Percentiles rank a stretch among this genome's conserved stretches.
These are phyloP conservation scores for Beauveria varroae DNA, from an alignment of 2,329 filamentous ascomycete genomes.

Conservation along the genomic window DNA sequence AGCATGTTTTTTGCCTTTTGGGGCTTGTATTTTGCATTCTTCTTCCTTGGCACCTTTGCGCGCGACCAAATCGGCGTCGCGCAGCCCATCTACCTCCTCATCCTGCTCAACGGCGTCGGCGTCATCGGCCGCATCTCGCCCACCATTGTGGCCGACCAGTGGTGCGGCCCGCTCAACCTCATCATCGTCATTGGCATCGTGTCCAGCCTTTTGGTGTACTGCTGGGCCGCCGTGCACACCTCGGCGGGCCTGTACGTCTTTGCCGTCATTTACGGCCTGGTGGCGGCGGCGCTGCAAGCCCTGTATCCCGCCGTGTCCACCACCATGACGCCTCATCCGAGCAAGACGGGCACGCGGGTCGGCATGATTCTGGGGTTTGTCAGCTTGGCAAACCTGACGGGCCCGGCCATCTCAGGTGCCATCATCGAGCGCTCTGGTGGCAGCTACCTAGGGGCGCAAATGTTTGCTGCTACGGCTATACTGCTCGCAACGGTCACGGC, in stretches of 20 bases:
- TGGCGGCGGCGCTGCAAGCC: slow-evolving; percentile 40
- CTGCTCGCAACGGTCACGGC: slow-evolving; percentile 42
- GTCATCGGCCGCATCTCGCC: slow-evolving; percentile 42
- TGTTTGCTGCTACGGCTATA: slow-evolving; percentile 46
- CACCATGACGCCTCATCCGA: slow-evolving; percentile 28
- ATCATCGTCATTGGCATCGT: slow-evolving; percentile 31
- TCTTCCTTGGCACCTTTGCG: slow-evolving; percentile 43
- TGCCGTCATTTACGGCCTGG: slow-evolving; percentile 40
- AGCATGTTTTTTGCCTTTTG: slow-evolving; percentile 29
- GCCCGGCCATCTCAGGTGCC: slow-evolving; percentile 20
- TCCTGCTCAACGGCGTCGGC: slow-evolving; percentile 43
- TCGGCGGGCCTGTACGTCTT: slow-evolving; percentile 21
- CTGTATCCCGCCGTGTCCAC: slow-evolving; percentile 43
- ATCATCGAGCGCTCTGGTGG: slow-evolving; percentile 12
- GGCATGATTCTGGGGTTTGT: slow-evolving; percentile 29
- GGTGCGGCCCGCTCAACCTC: slow-evolving; percentile 43
- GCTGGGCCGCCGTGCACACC: slow-evolving; percentile 21
- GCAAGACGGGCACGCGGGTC: slow-evolving; percentile 25
- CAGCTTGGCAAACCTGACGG: slow-evolving; percentile 22
- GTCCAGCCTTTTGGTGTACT: slow-evolving; percentile 20
- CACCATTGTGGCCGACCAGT: slow-evolving; percentile 38
- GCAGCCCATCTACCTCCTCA: slow-evolving; percentile 19
- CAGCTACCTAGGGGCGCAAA: slow-evolving; percentile 25
- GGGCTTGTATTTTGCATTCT: slow-evolving; percentile 35
- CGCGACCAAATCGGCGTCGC: slow-evolving; percentile 23